Evolutionary conservation across 805 yeast genomes (phyloP).

Genomic region (Kodamaea nitidulidarum): DNA sequence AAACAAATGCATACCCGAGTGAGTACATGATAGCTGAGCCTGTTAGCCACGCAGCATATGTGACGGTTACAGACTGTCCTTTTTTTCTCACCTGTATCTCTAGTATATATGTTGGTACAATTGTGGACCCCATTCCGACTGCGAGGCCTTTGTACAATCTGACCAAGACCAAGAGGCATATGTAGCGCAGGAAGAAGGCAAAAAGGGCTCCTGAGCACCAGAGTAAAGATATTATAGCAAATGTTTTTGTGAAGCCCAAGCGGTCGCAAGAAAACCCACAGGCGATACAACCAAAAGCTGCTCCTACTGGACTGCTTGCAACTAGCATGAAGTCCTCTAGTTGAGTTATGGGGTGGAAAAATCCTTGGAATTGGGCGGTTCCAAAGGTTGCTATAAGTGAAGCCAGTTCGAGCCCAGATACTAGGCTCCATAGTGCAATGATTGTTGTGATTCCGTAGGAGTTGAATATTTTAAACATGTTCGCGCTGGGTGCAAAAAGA

Average conservation of each 20-base stretch:
- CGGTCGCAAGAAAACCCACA: slow-evolving; percentile 26
- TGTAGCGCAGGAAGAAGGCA: slow-evolving; percentile 22
- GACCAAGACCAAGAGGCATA: slow-evolving; percentile 24
- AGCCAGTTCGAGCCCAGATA: slow-evolving; percentile 27
- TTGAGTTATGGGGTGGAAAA: slow-evolving; percentile 17
- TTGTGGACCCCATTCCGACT: slow-evolving; percentile 28
- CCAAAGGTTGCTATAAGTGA: slow-evolving; percentile 21
- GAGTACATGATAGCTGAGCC: slow-evolving; percentile 17
- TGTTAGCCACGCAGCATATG: not conserved
- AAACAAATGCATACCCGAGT: slow-evolving; percentile 14
- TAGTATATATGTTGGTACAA: slow-evolving; percentile 29
- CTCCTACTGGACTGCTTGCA: slow-evolving; percentile 31
- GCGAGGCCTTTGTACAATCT: slow-evolving; percentile 28
- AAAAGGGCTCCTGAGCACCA: slow-evolving; percentile 29
- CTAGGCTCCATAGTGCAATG: slow-evolving; percentile 23
- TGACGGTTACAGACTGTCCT: not conserved
- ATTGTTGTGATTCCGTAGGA: slow-evolving; percentile 8
- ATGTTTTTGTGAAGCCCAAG: slow-evolving; percentile 24
- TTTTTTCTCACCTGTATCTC: slow-evolving; percentile 18
- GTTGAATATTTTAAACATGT: slow-evolving; percentile 1
- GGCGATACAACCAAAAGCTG: slow-evolving; percentile 32
- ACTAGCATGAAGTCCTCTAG: slow-evolving; percentile 24
- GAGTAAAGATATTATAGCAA: slow-evolving; percentile 20
- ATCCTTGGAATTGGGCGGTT: slow-evolving; percentile 16
- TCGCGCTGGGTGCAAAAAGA: slow-evolving; percentile 7